These are phyloP conservation scores for Rhododendron ovatum DNA, from an alignment of 148 eudicot genomes.

Conservation along the genomic window DNA sequence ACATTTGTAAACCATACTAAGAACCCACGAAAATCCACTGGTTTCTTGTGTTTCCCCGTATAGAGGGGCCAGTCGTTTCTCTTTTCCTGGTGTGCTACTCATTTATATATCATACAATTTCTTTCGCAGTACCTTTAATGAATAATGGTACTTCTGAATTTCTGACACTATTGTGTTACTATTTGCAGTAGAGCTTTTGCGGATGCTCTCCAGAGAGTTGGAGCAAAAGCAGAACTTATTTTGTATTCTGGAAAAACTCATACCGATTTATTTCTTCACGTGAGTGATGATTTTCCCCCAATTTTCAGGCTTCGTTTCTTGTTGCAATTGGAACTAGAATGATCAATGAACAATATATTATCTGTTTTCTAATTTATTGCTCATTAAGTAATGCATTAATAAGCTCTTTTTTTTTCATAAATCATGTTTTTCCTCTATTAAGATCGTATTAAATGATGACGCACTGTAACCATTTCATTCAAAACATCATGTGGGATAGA, in stretches of 20 bases:
- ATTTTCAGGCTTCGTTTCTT: not conserved
- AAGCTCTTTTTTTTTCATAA: not conserved
- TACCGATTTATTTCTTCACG: slow-evolving; percentile 89
- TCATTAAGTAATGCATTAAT: not conserved
- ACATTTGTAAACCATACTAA: not conserved
- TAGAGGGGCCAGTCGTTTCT: not conserved
- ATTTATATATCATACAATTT: not conserved
- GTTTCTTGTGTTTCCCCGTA: not conserved
- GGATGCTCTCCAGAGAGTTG: slow-evolving; percentile 55
- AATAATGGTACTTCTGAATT: not conserved
- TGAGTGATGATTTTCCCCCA: slow-evolving; percentile 15
- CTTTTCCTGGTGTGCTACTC: not conserved
- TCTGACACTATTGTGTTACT: not conserved
- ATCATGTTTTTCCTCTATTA: not conserved
- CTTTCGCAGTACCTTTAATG: not conserved
- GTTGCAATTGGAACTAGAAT: not conserved
- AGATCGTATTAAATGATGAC: not conserved
- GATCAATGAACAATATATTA: not conserved
- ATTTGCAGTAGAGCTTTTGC: slow-evolving; percentile 63
- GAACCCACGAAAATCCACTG: not conserved
- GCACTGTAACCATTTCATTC: not conserved
- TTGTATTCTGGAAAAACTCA: slow-evolving; percentile 83
- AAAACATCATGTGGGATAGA: not conserved
- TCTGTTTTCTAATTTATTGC: not conserved
- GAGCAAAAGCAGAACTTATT: slow-evolving; percentile 65